phyloP scores from a whole-genome alignment of 108 stramenopile genomes.

The Nitzschia sp. region DNA sequence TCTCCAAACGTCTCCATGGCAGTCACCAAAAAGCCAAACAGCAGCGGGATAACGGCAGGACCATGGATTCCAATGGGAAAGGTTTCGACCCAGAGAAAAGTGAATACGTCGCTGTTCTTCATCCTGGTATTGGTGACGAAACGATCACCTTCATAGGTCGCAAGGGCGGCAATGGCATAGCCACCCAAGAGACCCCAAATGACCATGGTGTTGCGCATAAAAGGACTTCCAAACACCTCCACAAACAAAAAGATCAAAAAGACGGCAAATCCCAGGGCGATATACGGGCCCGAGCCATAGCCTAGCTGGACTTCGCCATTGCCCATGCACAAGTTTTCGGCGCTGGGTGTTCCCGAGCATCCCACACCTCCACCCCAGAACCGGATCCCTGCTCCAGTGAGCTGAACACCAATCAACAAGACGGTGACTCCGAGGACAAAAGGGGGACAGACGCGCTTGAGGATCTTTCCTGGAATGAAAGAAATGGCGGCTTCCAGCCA shows the following conservation, averaged over 20 bases:
- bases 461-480: conserved; percentile 29
- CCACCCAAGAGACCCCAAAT: conserved; percentile 40
- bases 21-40: conserved; percentile 49
- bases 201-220: conserved; percentile 32
- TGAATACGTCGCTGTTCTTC: conserved; percentile 29
- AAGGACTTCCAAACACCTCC: conserved; percentile 37
- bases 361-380: conserved; percentile 55
- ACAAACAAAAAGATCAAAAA: conserved; percentile 41
- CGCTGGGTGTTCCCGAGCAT: conserved; percentile 26
- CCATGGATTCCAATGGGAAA: conserved; percentile 49
- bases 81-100: conserved; percentile 54
- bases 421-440: conserved; percentile 48
- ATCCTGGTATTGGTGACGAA: conserved; percentile 35
- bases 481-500: conserved; percentile 44
- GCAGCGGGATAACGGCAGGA: conserved; percentile 47
- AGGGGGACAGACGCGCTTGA: conserved; percentile 42
- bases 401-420: conserved; percentile 48
- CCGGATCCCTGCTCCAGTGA: conserved; percentile 48
- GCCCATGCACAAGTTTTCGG: conserved; percentile 15
- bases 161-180: conserved; percentile 31
- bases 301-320: conserved; percentile 29
- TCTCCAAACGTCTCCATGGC: conserved; percentile 60
- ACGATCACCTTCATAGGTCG: conserved; percentile 21
- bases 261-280: conserved; percentile 47
- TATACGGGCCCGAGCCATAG: conserved; percentile 22